Base-by-base conservation (phyloP, 371 early-diverging fungal species). In the Batrachochytrium dendrobatidis region DNA sequence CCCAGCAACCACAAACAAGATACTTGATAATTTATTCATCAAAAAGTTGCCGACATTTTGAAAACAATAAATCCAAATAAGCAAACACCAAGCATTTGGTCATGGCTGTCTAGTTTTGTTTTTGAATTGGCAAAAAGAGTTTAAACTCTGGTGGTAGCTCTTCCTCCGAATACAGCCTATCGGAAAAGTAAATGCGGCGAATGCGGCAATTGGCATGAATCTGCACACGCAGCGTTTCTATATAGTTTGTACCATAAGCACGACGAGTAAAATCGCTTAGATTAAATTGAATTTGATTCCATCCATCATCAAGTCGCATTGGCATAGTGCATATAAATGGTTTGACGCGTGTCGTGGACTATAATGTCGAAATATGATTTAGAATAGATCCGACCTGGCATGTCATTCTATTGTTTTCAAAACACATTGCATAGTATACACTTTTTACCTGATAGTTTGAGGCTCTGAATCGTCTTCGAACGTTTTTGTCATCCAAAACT, bases 231-330 rank as follows among this genome's bases (percentile, higher is more conserved):
- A 81, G 74, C 0, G 92, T 91, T 69, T 94, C 95, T 33, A 81
- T 84, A 71, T 92, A 92, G 56, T 84, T 82, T 26, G 94, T 90
- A 25, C 92, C 93, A 70, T 92, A 96, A 0, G 88, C 87, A 24
- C 88, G 83, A 39, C 86, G 82, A 1, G 90, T 88, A 67, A 88
- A 89, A 63, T 92, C 91, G 1, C 82, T 83, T 56, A 96, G 64
- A 67, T 96, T 87, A 66, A 94, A 79, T 46, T 87, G 85, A 59
- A 96, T 82, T 66, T 95, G 92, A 70, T 96, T 96, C 97, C 97
- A 96, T 6, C 92, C 95, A 58, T 87, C 83, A 68, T 96, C 97
- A 39, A 96, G 75, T 3, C 92, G 85, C 84, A 96, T 79, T 0
- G 95, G 97, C 92, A 96, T 88, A 0, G 91, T 89, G 35, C 90